Evolutionary conservation across 1,284 basidiomycete species (phyloP).

Genomic region (Boletus holoroseus): DNA sequence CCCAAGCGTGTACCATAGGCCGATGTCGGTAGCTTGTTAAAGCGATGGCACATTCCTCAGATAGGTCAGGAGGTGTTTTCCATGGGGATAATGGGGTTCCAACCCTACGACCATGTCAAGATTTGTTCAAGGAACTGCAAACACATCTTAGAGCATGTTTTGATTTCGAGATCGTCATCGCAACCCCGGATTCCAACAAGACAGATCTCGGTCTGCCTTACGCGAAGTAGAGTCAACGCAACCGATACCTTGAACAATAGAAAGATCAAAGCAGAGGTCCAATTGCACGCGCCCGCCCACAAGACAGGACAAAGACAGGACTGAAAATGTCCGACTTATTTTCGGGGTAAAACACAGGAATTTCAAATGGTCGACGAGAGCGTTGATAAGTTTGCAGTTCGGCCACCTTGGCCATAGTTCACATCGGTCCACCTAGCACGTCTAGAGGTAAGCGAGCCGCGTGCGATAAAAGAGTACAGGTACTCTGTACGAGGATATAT

Average conservation of each 20-base stretch:
- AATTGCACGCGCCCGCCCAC: not conserved
- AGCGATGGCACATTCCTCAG: not conserved
- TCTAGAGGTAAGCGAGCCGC: not conserved
- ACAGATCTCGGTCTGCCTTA: not conserved
- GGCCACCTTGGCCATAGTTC: conserved; percentile 30
- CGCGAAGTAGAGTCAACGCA: not conserved
- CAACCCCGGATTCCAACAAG: not conserved
- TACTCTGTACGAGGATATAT: conserved; percentile 2
- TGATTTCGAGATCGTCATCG: not conserved
- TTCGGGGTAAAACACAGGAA: conserved; percentile 39
- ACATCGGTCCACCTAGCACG: conserved; percentile 37
- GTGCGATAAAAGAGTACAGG: not conserved
- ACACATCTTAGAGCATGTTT: not conserved
- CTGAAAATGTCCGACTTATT: conserved; percentile 33
- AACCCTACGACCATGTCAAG: not conserved
- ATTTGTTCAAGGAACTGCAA: not conserved
- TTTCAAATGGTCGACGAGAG: conserved; percentile 35
- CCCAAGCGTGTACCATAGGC: not conserved
- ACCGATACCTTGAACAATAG: not conserved
- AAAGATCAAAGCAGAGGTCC: not conserved
- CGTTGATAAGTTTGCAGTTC: conserved; percentile 21
- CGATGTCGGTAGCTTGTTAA: not conserved
- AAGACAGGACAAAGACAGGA: conserved; percentile 2
- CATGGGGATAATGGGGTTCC: not conserved
- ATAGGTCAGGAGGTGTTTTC: not conserved